Evolutionary conservation across 768 basidiomycete species (phyloP), one percentile per base, ranked within the genome.

Genomic region (Phaeolepiota aurea): DNA sequence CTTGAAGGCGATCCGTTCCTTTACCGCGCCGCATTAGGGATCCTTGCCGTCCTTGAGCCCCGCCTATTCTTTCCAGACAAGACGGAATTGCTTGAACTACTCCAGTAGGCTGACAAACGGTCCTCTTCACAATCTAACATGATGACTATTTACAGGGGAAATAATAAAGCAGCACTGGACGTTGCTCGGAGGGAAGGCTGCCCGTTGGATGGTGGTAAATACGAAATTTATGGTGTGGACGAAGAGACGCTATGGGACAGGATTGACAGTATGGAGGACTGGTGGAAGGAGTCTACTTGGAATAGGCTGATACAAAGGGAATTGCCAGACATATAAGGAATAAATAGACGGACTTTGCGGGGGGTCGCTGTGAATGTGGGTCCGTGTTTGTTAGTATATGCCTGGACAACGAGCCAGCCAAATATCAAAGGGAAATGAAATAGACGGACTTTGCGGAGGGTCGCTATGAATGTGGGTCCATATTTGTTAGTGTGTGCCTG

Each of bases 271-370:
- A 85, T 90, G 82, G 78, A 84, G 14, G 87, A 89, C 30, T 89
- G 87, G 88, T 93, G 91, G 90, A 88, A 78, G 54, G 87, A 91
- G 53, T 86, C 78, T 46, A 93, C 89, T 37, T 94, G 89, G 88
- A 77, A 69, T 28, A 67, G 90, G 44, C 62, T 93, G 41, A 76
- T 88, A 51, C 79, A 82, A 48, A 69, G 90, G 55, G 89, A 93
- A 59, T 60, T 92, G 41, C 89, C 89, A n/a, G 90, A 92, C 61
- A 43, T 70, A 42, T 75, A 62, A 51, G 42, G 9, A 28, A 12
- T 41, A 16, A 19, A 13, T n/a, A 7, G n/a, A 7, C 19, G 30
- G 15, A 12, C 5, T 16, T 31, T 25, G n/a, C 20, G 20, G 36
- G n/a, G 15, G 15, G 15, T 12, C 7, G 15, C 20, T 14, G 20